phyloP scores from a whole-genome alignment of 1,284 basidiomycete species.

The Ustilago trichophora region DNA sequence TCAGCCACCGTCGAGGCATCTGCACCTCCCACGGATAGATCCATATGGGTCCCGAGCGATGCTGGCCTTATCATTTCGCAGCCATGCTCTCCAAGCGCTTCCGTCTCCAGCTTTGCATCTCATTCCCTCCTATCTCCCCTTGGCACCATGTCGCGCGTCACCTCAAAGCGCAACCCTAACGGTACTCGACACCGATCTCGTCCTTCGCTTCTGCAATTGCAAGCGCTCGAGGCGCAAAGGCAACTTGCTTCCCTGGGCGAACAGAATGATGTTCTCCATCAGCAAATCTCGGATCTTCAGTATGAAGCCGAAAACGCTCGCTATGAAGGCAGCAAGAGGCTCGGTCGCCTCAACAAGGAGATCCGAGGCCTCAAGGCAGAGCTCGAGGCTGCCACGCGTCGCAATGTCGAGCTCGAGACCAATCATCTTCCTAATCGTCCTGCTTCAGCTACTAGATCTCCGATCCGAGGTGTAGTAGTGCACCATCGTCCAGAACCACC shows the following conservation, averaged over 20 bases:
- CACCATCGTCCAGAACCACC: neutral
- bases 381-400: conserved; percentile 49
- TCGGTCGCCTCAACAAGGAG: conserved; percentile 52
- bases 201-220: conserved; percentile 29
- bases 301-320: conserved; percentile 52
- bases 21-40: neutral
- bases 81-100: conserved; percentile 41
- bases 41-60: conserved; percentile 32
- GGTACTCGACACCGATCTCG: conserved; percentile 25
- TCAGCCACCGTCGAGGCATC: too few relatives aligned
- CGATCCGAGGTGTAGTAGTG: neutral
- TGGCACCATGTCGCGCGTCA: neutral
- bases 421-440: neutral
- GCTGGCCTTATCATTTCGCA: conserved; percentile 34
- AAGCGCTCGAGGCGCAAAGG: conserved; percentile 45
- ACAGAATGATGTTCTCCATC: conserved; percentile 56
- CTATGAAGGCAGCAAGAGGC: conserved; percentile 43
- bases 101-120: conserved; percentile 34
- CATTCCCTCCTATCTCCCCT: conserved; percentile 17
- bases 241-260: conserved; percentile 51
- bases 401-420: conserved; percentile 55
- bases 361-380: conserved; percentile 56
- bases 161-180: neutral
- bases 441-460: conserved; percentile 4
- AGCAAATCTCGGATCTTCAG: conserved; percentile 57